Percentiles rank a stretch among this genome's conserved stretches.
Evolutionary conservation across 2,329 filamentous ascomycete species (phyloP).

Genomic region (Fonsecaea monophora): DNA sequence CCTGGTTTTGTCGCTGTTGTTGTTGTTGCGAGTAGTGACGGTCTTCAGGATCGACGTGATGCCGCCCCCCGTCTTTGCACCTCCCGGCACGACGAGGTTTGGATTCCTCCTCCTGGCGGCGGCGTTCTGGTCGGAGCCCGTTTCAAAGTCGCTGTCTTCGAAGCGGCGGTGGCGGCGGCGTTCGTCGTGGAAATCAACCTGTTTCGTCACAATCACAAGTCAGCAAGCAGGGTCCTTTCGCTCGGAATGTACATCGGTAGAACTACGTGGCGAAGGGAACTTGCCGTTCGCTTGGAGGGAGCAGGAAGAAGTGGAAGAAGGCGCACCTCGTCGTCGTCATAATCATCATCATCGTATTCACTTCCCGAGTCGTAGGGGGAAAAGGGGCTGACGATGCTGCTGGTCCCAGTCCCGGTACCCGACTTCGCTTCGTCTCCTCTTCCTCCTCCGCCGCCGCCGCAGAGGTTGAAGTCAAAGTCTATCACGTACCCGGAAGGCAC

Average conservation of each 20-base stretch:
- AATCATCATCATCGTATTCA: slow-evolving; percentile 10
- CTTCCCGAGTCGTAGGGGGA: slow-evolving; percentile 14
- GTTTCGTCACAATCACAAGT: background rate
- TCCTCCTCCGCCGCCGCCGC: too few species aligned
- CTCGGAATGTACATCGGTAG: background rate
- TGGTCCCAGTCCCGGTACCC: background rate
- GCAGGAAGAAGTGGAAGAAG: background rate
- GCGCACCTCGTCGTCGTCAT: slow-evolving; percentile 10
- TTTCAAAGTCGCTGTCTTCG: slow-evolving; percentile 5
- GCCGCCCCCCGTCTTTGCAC: background rate
- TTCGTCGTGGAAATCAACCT: background rate
- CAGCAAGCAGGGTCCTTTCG: background rate
- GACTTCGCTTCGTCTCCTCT: background rate
- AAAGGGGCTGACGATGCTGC: slow-evolving; percentile 18
- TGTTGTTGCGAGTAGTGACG: slow-evolving; percentile 10
- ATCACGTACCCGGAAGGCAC: slow-evolving; percentile 17
- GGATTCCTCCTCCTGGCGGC: background rate
- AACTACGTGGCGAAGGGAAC: background rate
- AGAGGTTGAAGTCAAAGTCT: background rate
- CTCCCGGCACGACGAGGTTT: slow-evolving; percentile 1
- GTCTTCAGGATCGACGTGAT: slow-evolving; percentile 9
- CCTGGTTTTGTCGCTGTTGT: background rate
- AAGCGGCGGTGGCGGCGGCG: background rate
- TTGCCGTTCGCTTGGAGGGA: background rate
- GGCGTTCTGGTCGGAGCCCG: background rate